Percentiles rank a stretch among this genome's conserved stretches.
phyloP scores from a whole-genome alignment of 108 stramenopile genomes.

The Nannochloropsis oceanica region DNA sequence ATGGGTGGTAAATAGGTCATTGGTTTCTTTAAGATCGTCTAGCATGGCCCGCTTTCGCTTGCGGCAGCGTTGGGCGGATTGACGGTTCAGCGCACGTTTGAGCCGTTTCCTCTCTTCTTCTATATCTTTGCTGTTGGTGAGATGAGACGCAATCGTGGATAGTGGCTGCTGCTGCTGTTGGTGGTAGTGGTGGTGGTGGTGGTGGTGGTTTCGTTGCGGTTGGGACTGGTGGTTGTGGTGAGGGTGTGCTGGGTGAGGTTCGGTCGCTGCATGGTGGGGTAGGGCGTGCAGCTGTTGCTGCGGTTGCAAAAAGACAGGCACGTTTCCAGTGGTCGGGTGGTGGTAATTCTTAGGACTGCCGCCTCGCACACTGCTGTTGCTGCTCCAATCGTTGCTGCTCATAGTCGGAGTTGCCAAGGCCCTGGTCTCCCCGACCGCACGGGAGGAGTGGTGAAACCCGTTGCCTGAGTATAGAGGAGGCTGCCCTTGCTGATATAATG shows the following conservation, averaged over 20 bases:
- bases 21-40: background rate
- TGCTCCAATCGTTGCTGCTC: too few species aligned
- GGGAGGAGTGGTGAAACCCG: background rate
- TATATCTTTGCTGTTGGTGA: background rate
- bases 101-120: background rate
- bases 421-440: background rate
- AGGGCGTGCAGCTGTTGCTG: too few species aligned
- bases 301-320: too few species aligned
- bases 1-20: background rate
- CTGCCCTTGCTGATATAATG: too few species aligned
- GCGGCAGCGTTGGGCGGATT: background rate
- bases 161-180: background rate
- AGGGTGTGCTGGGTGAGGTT: too few species aligned
- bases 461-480: background rate
- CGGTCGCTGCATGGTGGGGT: too few species aligned
- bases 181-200: background rate
- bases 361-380: too few species aligned
- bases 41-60: background rate
- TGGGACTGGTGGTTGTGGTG: background rate
- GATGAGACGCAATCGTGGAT: background rate
- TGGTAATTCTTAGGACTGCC: too few species aligned
- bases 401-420: background rate
- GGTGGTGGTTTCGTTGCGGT: background rate
- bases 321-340: too few species aligned
- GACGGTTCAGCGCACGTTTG: background rate